Evolutionary conservation across 345 rosid species (phyloP).

Genomic region (Ailanthus altissimus): DNA sequence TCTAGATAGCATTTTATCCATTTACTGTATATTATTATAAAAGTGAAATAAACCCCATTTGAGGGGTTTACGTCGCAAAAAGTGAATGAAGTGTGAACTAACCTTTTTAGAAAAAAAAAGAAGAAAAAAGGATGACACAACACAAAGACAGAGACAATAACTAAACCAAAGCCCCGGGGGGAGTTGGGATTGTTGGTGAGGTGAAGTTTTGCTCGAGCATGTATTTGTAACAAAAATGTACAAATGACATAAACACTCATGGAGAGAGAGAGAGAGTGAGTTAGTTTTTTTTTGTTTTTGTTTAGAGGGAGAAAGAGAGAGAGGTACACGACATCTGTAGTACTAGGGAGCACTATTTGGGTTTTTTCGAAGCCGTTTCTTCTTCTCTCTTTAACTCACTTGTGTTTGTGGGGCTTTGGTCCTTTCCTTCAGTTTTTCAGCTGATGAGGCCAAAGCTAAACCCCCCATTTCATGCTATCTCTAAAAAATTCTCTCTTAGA

Average conservation of each 20-base stretch:
- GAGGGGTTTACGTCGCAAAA: not conserved
- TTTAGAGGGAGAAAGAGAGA: conserved; percentile 15
- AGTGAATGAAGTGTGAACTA: not conserved
- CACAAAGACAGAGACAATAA: not conserved
- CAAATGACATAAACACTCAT: not conserved
- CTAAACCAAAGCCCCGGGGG: not conserved
- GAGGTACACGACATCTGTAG: conserved; percentile 19
- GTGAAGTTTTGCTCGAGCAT: not conserved
- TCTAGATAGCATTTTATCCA: not conserved
- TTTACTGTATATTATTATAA: not conserved
- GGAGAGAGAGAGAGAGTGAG: not conserved
- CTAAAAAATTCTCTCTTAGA: not conserved
- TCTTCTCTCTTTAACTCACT: not conserved
- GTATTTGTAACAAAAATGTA: not conserved
- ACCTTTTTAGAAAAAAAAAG: not conserved
- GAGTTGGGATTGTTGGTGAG: not conserved
- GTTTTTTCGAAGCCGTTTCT: conserved; percentile 18
- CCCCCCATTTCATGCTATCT: conserved; percentile 10
- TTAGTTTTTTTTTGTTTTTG: conserved; percentile 9
- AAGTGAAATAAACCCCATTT: not conserved
- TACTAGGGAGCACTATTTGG: conserved; percentile 22
- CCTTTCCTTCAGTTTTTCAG: not conserved
- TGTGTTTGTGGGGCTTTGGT: not conserved
- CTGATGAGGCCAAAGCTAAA: conserved; percentile 2
- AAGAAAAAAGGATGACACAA: not conserved